Evolutionary conservation across 2,329 filamentous ascomycete genomes (phyloP).

Genomic region (Aspergillus cejpii): DNA sequence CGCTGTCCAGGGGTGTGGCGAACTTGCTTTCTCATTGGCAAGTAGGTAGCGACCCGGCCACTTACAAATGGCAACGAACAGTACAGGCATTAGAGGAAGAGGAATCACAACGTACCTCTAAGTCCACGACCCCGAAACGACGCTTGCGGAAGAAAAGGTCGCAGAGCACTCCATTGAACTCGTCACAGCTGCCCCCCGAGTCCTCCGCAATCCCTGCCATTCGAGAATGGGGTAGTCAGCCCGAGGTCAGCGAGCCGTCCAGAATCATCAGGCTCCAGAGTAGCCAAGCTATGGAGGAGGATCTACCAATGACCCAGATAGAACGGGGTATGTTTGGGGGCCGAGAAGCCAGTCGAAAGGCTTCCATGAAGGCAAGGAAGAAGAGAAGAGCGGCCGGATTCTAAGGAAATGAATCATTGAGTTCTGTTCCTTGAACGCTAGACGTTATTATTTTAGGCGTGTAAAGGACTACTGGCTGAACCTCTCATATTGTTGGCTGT

Average conservation of each 20-base stretch:
- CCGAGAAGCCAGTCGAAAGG: conserved; percentile 27
- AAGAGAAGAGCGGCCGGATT: conserved; percentile 40
- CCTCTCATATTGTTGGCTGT: too few species aligned
- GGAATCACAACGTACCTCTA: conserved; percentile 13
- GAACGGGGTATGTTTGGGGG: conserved; percentile 37
- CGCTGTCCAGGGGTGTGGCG: conserved; percentile 20
- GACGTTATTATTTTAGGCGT: too few species aligned
- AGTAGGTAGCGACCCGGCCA: conserved; percentile 26
- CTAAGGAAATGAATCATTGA: conserved; percentile 19
- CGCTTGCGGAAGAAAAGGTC: conserved; percentile 25
- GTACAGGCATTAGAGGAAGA: conserved; percentile 17
- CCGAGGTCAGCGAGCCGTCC: conserved; percentile 17
- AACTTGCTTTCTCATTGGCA: conserved; percentile 36
- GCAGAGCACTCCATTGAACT: conserved; percentile 13
- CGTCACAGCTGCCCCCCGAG: conserved; percentile 14
- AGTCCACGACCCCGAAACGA: conserved; percentile 16
- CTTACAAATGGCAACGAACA: conserved; percentile 31
- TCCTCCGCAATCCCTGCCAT: conserved; percentile 22
- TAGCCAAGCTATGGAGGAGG: conserved; percentile 32
- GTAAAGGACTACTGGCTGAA: too few species aligned
- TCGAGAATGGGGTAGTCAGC: conserved; percentile 31
- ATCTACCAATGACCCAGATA: conserved; percentile 37
- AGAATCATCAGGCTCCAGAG: conserved; percentile 21
- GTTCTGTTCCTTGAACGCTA: too few species aligned
- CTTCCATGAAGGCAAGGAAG: conserved; percentile 29